phyloP scores from a whole-genome alignment of 73 alveolate genomes.

The Strombidium stylifer region DNA sequence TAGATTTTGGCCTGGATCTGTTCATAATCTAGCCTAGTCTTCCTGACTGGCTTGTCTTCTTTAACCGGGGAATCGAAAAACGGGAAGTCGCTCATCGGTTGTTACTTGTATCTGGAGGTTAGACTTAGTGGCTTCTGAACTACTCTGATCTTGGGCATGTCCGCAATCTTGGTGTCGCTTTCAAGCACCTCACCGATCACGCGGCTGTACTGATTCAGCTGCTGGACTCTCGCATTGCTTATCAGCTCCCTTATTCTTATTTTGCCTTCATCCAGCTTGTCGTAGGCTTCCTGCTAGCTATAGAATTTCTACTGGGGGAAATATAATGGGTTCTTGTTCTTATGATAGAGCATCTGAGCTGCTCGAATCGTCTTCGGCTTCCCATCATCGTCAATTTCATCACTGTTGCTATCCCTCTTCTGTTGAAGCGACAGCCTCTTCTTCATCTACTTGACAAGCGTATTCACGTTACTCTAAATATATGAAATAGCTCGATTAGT shows the following conservation, averaged over 20 bases:
- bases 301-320: constrained; percentile 8
- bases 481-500: too few relatives aligned
- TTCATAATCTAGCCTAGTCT: not conserved
- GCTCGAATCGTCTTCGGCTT: too few relatives aligned
- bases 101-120: too few relatives aligned
- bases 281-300: not conserved
- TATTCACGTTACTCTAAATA: too few relatives aligned
- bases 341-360: too few relatives aligned
- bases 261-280: not conserved
- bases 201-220: not conserved
- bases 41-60: not conserved
- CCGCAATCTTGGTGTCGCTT: not conserved
- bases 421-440: too few relatives aligned
- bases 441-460: too few relatives aligned
- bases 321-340: not conserved
- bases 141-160: constrained; percentile 21
- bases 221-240: not conserved
- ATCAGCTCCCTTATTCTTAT: not conserved
- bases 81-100: not conserved
- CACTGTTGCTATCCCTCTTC: too few relatives aligned
- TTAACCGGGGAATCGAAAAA: too few relatives aligned
- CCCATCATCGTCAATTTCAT: too few relatives aligned
- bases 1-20: not conserved
- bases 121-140: not conserved
- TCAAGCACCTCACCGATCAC: constrained; percentile 11